Percentiles rank a stretch among this genome's conserved stretches.
These are phyloP conservation scores for Crucibulum laeve DNA, from an alignment of 768 basidiomycete species.

Conservation along the genomic window DNA sequence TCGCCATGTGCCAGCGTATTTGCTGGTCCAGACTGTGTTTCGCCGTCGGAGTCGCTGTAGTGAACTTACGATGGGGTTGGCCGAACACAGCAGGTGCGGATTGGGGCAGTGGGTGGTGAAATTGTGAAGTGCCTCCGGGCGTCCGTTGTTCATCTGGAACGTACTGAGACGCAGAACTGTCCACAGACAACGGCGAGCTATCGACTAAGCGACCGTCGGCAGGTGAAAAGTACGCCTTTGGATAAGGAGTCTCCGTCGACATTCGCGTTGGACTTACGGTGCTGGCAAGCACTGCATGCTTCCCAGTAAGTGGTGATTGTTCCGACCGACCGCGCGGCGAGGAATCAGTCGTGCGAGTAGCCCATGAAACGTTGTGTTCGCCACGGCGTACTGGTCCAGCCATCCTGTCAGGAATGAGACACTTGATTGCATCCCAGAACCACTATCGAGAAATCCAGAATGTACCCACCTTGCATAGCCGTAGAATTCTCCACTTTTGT, in stretches of 20 bases:
- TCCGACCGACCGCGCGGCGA: constrained; percentile 15
- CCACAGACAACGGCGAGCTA: constrained; percentile 35
- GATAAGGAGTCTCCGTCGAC: neutral
- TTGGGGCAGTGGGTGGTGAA: constrained; percentile 11
- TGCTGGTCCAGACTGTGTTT: constrained; percentile 28
- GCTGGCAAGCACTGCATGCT: neutral
- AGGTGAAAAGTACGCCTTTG: constrained; percentile 26
- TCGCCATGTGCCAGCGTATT: neutral
- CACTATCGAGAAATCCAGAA: neutral
- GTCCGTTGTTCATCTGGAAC: neutral
- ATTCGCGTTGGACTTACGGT: neutral
- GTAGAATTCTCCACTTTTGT: constrained; percentile 92
- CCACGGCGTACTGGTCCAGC: constrained; percentile 52
- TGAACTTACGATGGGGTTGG: constrained; percentile 27
- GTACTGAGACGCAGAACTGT: neutral
- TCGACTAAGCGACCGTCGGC: constrained; percentile 33
- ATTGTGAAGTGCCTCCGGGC: no score
- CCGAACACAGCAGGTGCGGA: constrained; percentile 55
- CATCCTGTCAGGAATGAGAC: constrained; percentile 48
- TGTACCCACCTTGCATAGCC: constrained; percentile 75
- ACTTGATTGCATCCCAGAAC: constrained; percentile 1
- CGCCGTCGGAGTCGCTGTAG: constrained; percentile 15
- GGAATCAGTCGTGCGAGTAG: constrained; percentile 23
- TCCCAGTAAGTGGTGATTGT: constrained; percentile 14
- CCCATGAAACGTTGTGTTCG: constrained; percentile 55